Evolutionary conservation across 331 rosid species (phyloP).

Genomic region (Rhamnella rubrinervis): DNA sequence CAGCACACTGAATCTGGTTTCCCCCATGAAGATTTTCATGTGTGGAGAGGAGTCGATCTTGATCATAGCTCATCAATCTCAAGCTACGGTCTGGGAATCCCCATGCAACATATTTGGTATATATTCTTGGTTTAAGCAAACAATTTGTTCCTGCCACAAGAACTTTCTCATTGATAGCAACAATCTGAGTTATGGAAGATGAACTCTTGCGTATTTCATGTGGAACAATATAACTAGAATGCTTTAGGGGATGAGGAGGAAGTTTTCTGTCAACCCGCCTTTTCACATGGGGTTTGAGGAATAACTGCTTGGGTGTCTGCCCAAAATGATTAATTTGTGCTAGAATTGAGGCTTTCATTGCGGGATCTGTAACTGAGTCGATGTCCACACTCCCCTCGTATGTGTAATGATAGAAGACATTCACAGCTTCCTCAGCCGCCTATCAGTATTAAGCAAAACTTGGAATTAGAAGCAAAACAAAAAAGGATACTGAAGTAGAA

Average conservation of each 20-base stretch:
- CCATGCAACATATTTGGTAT: constrained; percentile 92
- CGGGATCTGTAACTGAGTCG: constrained; percentile 96
- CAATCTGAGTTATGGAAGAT: constrained; percentile 84
- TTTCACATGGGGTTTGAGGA: constrained; percentile 85
- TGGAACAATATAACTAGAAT: constrained; percentile 65
- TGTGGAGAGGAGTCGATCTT: constrained; percentile 87
- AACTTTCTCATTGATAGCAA: constrained; percentile 72
- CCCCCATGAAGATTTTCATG: constrained; percentile 97
- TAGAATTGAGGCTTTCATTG: constrained; percentile 98
- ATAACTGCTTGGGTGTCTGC: constrained; percentile 98
- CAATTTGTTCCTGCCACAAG: constrained; percentile 72
- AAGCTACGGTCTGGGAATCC: constrained; percentile 96
- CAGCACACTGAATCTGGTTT: constrained; percentile 82
- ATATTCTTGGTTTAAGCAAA: constrained; percentile 90
- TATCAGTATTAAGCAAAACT: constrained; percentile 37
- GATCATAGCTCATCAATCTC: constrained; percentile 93
- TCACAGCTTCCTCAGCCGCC: constrained; percentile 98
- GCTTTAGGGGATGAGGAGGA: constrained; percentile 91
- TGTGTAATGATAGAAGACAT: constrained; percentile 97
- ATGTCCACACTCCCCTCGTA: constrained; percentile 98
- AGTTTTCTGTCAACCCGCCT: constrained; percentile 75
- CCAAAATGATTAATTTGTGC: constrained; percentile 99
- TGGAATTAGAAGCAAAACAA: constrained; percentile 28
- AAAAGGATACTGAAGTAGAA: background rate
- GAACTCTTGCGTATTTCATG: constrained; percentile 79